Evolutionary conservation across 1,284 basidiomycete species (phyloP).

Genomic region (Sutorius eximius): DNA sequence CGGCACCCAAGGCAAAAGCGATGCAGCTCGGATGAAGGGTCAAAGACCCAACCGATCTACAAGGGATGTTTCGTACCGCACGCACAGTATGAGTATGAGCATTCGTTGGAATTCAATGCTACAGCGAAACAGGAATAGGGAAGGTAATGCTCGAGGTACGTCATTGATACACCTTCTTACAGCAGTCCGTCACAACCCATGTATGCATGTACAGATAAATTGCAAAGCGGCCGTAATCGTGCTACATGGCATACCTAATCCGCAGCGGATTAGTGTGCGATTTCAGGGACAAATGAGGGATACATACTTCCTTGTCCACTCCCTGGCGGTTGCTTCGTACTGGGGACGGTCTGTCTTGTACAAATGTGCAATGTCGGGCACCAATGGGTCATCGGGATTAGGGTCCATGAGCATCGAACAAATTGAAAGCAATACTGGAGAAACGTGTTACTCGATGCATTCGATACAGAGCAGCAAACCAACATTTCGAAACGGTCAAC

Average conservation of each 20-base stretch:
- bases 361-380: conserved; percentile 81
- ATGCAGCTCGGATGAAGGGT: too few relatives aligned
- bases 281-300: not conserved
- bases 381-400: conserved; percentile 90
- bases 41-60: too few relatives aligned
- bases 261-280: conserved; percentile 17
- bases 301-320: conserved; percentile 96
- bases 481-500: conserved; percentile 97
- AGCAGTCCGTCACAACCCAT: conserved; percentile 34
- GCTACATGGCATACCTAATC: conserved; percentile 59
- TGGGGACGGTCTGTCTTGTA: conserved; percentile 95
- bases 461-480: conserved; percentile 20
- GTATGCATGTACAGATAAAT: conserved; percentile 17
- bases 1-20: too few relatives aligned
- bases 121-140: conserved; percentile 15
- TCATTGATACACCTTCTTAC: conserved; percentile 38
- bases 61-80: too few relatives aligned
- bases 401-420: conserved; percentile 97
- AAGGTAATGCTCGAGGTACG: conserved; percentile 34
- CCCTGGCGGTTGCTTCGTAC: conserved; percentile 93
- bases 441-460: not conserved
- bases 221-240: conserved; percentile 14
- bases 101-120: conserved; percentile 22
- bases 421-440: conserved; percentile 85
- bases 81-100: conserved; percentile 5